A percentile compares a stretch with the other conserved stretches of the same genome.
Conservation (phyloP, 148 eudicot genomes). For the Gaultheria prostrata region DNA sequence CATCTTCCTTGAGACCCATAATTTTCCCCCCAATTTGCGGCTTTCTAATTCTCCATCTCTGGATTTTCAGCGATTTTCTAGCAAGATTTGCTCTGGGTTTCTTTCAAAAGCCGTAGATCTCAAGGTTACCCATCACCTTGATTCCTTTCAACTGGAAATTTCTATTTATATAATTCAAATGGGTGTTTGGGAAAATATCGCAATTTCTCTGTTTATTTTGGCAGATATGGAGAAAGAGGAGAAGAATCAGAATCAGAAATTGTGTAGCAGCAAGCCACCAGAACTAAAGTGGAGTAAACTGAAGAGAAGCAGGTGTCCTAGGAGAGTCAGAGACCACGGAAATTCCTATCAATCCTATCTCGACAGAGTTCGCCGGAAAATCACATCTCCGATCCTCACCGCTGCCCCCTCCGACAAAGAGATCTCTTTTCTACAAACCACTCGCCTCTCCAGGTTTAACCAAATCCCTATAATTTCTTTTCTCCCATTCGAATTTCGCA, state of each 20-base stretch:
- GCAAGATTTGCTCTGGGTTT: conserved; percentile 1
- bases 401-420: conserved; percentile 10
- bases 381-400: conserved; percentile 11
- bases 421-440: conserved; percentile 5
- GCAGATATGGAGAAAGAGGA: conserved; percentile 24
- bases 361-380: conserved; percentile 25
- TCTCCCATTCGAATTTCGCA: background rate
- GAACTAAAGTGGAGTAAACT: conserved; percentile 25
- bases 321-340: conserved; percentile 17
- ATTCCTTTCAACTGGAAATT: background rate
- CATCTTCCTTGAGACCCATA: background rate
- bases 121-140: background rate
- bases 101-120: conserved; percentile 10
- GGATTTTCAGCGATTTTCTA: conserved; percentile 3
- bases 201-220: background rate
- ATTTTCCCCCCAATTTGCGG: background rate
- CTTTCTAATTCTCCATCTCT: background rate
- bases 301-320: conserved; percentile 23
- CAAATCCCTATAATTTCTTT: background rate
- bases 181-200: background rate
- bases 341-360: conserved; percentile 4
- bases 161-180: background rate
- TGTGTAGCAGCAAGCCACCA: conserved; percentile 1
- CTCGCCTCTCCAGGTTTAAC: conserved; percentile 22
- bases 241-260: conserved; percentile 22